A percentile compares a stretch with the other conserved stretches of the same genome.
These are phyloP conservation scores for Hygrocybe punicea DNA, from an alignment of 768 basidiomycete species.

Conservation along the genomic window DNA sequence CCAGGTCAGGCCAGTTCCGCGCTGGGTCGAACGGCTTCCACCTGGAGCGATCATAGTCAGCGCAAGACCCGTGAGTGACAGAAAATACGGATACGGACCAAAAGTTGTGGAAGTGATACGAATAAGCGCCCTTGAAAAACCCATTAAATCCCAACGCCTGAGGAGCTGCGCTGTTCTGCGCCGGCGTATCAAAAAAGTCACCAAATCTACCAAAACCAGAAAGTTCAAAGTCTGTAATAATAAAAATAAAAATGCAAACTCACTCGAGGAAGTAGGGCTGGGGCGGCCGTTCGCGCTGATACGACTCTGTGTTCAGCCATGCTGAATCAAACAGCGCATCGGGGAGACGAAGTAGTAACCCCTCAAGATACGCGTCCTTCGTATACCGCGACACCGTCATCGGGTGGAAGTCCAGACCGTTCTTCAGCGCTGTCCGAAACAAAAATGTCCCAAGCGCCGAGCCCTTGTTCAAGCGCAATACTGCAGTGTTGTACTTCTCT, in stretches of 20 bases:
- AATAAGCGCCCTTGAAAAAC: constrained; percentile 94
- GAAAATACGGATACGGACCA: constrained; percentile 50
- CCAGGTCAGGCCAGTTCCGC: constrained; percentile 96
- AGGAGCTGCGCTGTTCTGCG: constrained; percentile 70
- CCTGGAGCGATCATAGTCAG: constrained; percentile 43
- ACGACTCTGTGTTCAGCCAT: constrained; percentile 91
- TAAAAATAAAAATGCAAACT: constrained; percentile 19
- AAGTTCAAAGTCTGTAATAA: constrained; percentile 3
- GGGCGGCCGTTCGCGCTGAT: constrained; percentile 88
- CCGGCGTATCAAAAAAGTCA: constrained; percentile 84
- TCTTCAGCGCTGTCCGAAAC: constrained; percentile 91
- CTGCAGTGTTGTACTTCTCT: constrained; percentile 94
- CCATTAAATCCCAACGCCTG: constrained; percentile 88
- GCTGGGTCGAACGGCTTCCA: constrained; percentile 93
- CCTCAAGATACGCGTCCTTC: constrained; percentile 83
- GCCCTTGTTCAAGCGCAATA: constrained; percentile 88
- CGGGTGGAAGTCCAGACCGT: constrained; percentile 93
- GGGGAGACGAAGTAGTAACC: constrained; percentile 79
- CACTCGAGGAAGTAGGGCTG: constrained; percentile 92
- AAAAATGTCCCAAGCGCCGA: constrained; percentile 91
- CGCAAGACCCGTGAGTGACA: constrained; percentile 5
- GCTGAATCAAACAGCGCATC: constrained; percentile 97
- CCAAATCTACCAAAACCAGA: constrained; percentile 55
- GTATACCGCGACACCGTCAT: constrained; percentile 91
- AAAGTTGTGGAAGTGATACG: constrained; percentile 95